phyloP scores from a whole-genome alignment of 805 yeast genomes.

The Kluyveromyces starmeri region DNA sequence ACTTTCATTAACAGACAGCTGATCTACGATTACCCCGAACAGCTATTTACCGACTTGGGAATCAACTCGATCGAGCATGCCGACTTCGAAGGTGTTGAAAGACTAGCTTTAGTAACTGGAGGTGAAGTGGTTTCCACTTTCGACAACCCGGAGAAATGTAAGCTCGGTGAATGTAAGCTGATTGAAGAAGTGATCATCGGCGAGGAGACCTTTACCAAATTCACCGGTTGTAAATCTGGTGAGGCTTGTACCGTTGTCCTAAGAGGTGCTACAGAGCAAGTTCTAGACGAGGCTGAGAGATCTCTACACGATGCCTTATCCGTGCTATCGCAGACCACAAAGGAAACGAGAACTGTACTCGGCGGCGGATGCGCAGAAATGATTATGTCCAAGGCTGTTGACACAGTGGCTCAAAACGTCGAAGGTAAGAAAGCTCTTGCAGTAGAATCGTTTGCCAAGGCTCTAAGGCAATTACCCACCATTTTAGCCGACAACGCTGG shows the following conservation, averaged over 20 bases:
- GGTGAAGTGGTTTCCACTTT: conserved; percentile 97
- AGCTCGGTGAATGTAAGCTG: conserved; percentile 76
- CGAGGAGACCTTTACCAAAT: conserved; percentile 81
- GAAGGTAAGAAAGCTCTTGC: conserved; percentile 92
- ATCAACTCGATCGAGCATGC: conserved; percentile 96
- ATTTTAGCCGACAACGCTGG: conserved; percentile 97
- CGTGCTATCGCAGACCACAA: conserved; percentile 89
- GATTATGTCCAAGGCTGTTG: conserved; percentile 97
- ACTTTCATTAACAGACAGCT: conserved; percentile 93
- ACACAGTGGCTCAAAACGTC: conserved; percentile 81
- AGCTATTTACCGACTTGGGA: conserved; percentile 75
- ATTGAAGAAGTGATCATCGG: conserved; percentile 93
- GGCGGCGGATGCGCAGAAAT: conserved; percentile 96
- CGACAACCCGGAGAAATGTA: conserved; percentile 81
- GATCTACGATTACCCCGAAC: conserved; percentile 97
- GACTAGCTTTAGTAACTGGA: conserved; percentile 92
- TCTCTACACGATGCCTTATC: conserved; percentile 95
- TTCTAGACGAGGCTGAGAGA: conserved; percentile 93
- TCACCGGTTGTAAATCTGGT: conserved; percentile 92
- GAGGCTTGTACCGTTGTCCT: conserved; percentile 93
- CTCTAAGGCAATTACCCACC: conserved; percentile 90
- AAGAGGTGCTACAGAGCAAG: conserved; percentile 96
- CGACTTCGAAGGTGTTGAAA: conserved; percentile 95
- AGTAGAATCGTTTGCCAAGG: conserved; percentile 87
- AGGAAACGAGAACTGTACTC: conserved; percentile 80